Conservation (phyloP, 768 basidiomycete species). For the Porpolomopsis calyptriformis region DNA sequence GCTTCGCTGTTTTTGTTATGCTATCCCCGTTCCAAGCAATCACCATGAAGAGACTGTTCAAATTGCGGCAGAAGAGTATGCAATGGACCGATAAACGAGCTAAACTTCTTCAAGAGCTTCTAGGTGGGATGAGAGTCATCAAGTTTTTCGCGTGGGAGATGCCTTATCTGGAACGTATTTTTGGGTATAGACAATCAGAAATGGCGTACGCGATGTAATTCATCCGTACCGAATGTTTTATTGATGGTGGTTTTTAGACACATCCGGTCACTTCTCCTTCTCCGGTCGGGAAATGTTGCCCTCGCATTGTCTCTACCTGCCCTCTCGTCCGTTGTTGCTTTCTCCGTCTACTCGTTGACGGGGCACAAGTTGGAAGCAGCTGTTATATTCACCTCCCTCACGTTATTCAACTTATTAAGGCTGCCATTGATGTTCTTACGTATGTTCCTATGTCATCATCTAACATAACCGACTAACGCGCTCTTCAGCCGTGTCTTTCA, state of each 20-base stretch:
- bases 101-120: constrained; percentile 79
- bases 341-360: constrained; percentile 64
- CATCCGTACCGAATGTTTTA: not conserved
- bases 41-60: constrained; percentile 66
- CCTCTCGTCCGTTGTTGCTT: constrained; percentile 67
- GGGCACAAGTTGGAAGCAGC: constrained; percentile 62
- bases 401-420: constrained; percentile 74
- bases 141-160: constrained; percentile 87
- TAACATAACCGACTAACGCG: constrained; percentile 4
- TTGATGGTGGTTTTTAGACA: constrained; percentile 27
- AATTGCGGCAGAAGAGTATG: constrained; percentile 65
- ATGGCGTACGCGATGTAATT: constrained; percentile 42
- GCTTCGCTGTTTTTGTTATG: constrained; percentile 52
- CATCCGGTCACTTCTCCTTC: constrained; percentile 54
- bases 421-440: constrained; percentile 70
- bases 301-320: constrained; percentile 64
- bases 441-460: constrained; percentile 17
- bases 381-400: constrained; percentile 73
- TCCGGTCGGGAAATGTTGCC: constrained; percentile 58
- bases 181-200: constrained; percentile 60
- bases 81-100: constrained; percentile 84
- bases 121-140: constrained; percentile 85
- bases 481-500: constrained; percentile 54
- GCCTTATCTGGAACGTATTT: constrained; percentile 68
- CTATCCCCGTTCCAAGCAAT: constrained; percentile 62